phyloP scores from a whole-genome alignment of 2,329 filamentous ascomycete species.

The Microcera coccophila region DNA sequence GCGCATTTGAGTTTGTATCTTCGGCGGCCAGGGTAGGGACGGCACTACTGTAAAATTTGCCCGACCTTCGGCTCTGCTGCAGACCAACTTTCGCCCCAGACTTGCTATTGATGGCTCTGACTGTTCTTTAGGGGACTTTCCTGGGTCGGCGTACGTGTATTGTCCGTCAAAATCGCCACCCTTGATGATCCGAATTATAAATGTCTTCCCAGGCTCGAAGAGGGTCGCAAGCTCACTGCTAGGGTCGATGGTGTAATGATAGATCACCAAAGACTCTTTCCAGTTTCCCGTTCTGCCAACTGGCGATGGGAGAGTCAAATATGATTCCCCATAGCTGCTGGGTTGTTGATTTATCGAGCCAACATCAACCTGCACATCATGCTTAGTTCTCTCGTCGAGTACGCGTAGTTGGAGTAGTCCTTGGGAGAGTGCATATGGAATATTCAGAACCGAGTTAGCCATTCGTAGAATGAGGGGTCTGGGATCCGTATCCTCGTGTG shows the following conservation, averaged over 20 bases:
- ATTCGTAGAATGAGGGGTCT: conserved; percentile 1
- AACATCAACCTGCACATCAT: conserved; percentile 1
- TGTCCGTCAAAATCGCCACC: background rate
- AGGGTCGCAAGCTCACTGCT: conserved; percentile 5
- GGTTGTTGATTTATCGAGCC: background rate
- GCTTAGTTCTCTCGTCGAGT: conserved; percentile 1
- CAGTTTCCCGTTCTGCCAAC: conserved; percentile 5
- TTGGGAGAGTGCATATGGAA: conserved; percentile 8
- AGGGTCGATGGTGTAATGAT: conserved; percentile 2
- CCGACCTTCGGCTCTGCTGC: conserved; percentile 2
- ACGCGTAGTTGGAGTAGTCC: conserved; percentile 3
- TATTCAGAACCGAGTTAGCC: conserved; percentile 6
- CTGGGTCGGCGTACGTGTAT: background rate
- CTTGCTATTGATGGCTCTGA: background rate
- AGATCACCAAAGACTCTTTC: conserved; percentile 3
- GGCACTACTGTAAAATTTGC: conserved; percentile 1
- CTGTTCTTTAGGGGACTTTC: background rate
- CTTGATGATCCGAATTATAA: background rate
- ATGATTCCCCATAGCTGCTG: background rate
- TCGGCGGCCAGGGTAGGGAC: conserved; percentile 5
- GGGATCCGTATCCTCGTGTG: conserved; percentile 7
- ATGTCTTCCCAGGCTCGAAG: conserved; percentile 3
- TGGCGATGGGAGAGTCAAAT: conserved; percentile 8
- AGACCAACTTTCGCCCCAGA: background rate
- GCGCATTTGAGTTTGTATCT: conserved; percentile 2